phyloP scores from a whole-genome alignment of 768 basidiomycete genomes.

The Kwoniella botswanensis region DNA sequence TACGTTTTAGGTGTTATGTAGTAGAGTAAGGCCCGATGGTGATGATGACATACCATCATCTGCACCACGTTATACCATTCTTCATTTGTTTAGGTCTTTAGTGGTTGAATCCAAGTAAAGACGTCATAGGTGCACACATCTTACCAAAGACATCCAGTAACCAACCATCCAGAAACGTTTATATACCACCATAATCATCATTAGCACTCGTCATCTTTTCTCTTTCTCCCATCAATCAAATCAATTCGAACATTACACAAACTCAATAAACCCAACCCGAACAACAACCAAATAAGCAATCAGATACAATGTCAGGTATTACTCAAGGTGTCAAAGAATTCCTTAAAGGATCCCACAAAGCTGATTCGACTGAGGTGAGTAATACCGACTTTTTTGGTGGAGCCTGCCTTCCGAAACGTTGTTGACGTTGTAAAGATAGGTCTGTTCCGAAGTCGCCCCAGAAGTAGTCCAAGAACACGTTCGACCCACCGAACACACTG shows the following conservation, averaged over 20 bases:
- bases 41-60: background rate
- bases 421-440: conserved; percentile 31
- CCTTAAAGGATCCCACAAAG: conserved; percentile 48
- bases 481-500: conserved; percentile 47
- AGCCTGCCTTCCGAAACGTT: background rate
- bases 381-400: background rate
- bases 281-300: conserved; percentile 3
- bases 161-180: background rate
- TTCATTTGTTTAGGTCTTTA: background rate
- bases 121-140: background rate
- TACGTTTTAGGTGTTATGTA: background rate
- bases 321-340: conserved; percentile 51
- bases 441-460: conserved; percentile 58
- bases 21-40: background rate
- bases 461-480: conserved; percentile 57
- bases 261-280: conserved; percentile 16
- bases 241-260: conserved; percentile 4
- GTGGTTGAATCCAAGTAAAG: background rate
- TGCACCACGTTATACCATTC: background rate
- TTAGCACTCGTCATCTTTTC: background rate
- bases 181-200: background rate
- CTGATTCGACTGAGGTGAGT: conserved; percentile 55
- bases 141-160: background rate
- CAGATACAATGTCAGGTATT: conserved; percentile 34
- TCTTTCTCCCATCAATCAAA: conserved; percentile 5